Conservation (phyloP, 805 yeast species). For the Wickerhamomyces canadensis region DNA sequence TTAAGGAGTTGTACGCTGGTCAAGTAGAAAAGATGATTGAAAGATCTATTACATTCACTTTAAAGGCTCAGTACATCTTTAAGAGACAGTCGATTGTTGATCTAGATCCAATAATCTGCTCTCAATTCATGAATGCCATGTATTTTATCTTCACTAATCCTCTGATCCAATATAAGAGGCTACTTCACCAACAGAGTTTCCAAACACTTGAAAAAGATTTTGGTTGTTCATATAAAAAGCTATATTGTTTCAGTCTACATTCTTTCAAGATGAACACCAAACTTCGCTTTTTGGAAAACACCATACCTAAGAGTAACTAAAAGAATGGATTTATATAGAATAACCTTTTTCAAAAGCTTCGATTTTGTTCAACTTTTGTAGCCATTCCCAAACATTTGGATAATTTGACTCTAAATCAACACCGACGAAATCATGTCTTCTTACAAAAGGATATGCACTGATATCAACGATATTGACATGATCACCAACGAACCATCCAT, state of each 20-base stretch:
- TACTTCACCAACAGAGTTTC: background rate
- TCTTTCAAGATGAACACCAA: slow-evolving; percentile 1
- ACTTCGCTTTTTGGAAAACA: background rate
- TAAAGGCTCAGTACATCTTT: slow-evolving; percentile 1
- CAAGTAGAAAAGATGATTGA: slow-evolving; percentile 1
- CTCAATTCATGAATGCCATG: background rate
- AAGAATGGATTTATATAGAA: background rate
- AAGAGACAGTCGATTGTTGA: slow-evolving; percentile 1
- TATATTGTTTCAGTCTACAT: slow-evolving; percentile 2
- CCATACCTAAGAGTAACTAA: background rate
- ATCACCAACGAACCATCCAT: slow-evolving; percentile 50
- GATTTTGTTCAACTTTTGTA: background rate
- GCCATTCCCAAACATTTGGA: slow-evolving; percentile 2
- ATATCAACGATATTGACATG: slow-evolving; percentile 51
- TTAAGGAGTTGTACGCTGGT: background rate
- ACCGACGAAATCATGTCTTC: too few relatives aligned
- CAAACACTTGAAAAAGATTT: background rate
- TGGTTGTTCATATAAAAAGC: background rate
- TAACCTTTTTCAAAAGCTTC: slow-evolving; percentile 3
- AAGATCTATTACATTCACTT: background rate
- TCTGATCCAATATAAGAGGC: background rate
- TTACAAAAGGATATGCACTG: slow-evolving; percentile 17
- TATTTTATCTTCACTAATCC: background rate
- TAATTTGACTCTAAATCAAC: background rate
- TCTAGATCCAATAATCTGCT: slow-evolving; percentile 2